Conservation (phyloP, 2,329 filamentous ascomycete species). For the Talaromyces sp. region DNA sequence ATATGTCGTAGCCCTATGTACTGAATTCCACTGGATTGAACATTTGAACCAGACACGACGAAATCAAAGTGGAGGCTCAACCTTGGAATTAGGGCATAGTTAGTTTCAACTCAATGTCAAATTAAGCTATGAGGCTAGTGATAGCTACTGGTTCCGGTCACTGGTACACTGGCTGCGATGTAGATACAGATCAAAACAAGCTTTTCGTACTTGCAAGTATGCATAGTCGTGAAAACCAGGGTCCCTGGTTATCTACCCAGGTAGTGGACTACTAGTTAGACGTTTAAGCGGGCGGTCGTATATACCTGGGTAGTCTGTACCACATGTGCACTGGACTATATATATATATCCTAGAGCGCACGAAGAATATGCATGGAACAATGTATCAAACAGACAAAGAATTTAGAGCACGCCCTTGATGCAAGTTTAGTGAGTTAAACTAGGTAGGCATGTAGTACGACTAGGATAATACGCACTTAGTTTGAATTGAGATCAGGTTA, state of each 20-base stretch:
- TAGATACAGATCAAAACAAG: background rate
- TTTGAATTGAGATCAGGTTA: background rate
- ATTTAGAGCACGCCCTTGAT: background rate
- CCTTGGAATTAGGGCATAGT: no score
- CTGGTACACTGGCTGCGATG: no score
- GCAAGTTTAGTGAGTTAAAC: background rate
- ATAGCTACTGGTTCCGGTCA: no score
- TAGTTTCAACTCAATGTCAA: no score
- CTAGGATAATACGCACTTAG: background rate
- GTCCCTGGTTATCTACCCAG: no score
- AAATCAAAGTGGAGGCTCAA: background rate
- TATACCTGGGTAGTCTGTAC: background rate
- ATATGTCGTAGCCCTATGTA: no score
- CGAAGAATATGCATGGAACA: conserved; percentile 38
- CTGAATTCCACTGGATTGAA: no score
- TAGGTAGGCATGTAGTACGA: background rate
- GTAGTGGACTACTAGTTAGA: no score
- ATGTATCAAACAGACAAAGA: background rate
- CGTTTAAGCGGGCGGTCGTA: background rate
- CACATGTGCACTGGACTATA: background rate
- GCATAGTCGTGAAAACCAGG: background rate
- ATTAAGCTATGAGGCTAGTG: background rate
- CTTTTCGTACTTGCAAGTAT: no score
- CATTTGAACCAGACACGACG: no score
- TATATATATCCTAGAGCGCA: conserved; percentile 21